Conservation (phyloP, 176 grass and related monocot species). For the Melocanna baccifera region DNA sequence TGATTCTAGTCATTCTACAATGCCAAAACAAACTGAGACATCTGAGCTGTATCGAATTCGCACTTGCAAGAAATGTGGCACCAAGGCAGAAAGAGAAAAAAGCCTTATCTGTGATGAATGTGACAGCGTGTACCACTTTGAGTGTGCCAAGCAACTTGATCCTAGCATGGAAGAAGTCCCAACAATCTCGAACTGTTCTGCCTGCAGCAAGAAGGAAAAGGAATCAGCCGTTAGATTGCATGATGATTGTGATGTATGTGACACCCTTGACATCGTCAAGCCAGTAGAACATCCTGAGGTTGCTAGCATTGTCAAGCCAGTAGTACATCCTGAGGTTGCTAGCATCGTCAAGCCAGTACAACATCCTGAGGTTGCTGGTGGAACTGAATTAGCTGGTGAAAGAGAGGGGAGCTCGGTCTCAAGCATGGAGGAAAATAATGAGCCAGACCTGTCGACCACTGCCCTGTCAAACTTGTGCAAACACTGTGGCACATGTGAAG, state of each 20-base stretch:
- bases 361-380: too few relatives aligned
- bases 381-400: constrained; percentile 29
- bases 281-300: too few relatives aligned
- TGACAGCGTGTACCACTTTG: constrained; percentile 71
- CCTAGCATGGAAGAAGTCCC: constrained; percentile 46
- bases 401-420: constrained; percentile 44
- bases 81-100: constrained; percentile 40
- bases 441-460: constrained; percentile 42
- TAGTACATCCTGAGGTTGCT: too few relatives aligned
- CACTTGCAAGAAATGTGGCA: constrained; percentile 71
- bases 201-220: constrained; percentile 44
- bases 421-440: constrained; percentile 46
- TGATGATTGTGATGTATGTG: constrained; percentile 60
- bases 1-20: constrained; percentile 74
- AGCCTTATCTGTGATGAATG: constrained; percentile 83
- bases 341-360: too few relatives aligned
- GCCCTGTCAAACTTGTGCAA: constrained; percentile 65
- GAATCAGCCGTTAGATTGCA: constrained; percentile 41
- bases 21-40: constrained; percentile 44
- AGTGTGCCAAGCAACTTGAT: constrained; percentile 54
- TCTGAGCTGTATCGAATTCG: constrained; percentile 33
- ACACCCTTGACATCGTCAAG: too few relatives aligned
- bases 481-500: constrained; percentile 68
- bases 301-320: too few relatives aligned
- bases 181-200: constrained; percentile 66